Conservation (phyloP, 331 rosid genomes). For the Acacia concinna region DNA sequence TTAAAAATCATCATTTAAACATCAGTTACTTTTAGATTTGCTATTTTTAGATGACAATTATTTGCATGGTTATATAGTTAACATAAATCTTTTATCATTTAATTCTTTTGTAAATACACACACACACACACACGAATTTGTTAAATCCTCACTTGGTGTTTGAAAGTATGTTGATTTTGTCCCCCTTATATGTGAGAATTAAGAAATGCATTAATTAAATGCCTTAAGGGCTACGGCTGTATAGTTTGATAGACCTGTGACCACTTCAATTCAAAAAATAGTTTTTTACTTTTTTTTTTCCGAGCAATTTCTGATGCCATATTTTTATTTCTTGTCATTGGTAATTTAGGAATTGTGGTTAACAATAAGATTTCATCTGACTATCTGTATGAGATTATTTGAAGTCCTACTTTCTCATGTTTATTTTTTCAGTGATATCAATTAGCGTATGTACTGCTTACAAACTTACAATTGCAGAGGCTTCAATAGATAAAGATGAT, state of each 20-base stretch:
- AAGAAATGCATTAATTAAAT: neutral
- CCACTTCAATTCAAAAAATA: neutral
- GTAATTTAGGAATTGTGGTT: neutral
- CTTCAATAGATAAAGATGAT: constrained; percentile 40
- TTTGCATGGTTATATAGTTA: neutral
- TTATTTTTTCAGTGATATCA: constrained; percentile 25
- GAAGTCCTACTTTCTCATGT: neutral
- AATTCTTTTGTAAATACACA: neutral
- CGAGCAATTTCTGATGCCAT: neutral
- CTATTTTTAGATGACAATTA: neutral
- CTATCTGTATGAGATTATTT: neutral
- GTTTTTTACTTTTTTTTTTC: neutral
- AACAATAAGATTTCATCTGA: neutral
- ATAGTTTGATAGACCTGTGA: neutral
- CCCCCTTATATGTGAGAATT: neutral
- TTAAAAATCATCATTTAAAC: neutral
- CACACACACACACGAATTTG: neutral
- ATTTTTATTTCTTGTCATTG: neutral
- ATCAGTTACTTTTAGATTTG: neutral
- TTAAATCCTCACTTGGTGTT: neutral
- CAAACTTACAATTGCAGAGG: constrained; percentile 46
- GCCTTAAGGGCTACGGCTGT: neutral
- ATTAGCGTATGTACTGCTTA: constrained; percentile 23
- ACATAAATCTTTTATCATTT: neutral
- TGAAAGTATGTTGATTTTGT: neutral